Base-by-base conservation (phyloP, 257 asterid species). In the Solanum clarkiae region DNA sequence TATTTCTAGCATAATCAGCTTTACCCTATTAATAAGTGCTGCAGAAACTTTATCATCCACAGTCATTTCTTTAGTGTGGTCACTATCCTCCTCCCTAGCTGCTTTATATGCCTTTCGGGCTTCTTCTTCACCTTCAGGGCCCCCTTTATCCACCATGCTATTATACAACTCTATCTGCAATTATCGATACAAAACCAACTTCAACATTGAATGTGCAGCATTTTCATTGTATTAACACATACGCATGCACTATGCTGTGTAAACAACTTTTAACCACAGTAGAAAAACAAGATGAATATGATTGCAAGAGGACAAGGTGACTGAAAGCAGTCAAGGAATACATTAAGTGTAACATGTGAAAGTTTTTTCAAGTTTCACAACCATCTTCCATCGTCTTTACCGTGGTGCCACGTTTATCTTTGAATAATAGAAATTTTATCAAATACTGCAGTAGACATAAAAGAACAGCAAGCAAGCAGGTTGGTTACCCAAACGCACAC, bases 1-100 rank as follows among this genome's bases (percentile, higher is more conserved):
- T 9, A 79, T 32, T 83, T n/a, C 29, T 9, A 49, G 57, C 14
- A 47, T 66, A 65, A 65, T 54, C 49, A 86, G 87, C 85, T 91
- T 90, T 90, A 93, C 98, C 97, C 93, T 92, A 88, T 96, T 93
- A 88, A 92, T 94, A 82, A 97, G 99, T 57, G 98, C 99, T 62
- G 96, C 88, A 45, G 99, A 95, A 80, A 93, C 98, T 89, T 93
- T 88, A 87, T 93, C 91, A 59, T 94, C 97, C 55, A 93, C 87
- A 87, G 91, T 88, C 89, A 56, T 90, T 91, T 94, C 98, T 72
- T 84, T 88, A 85, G 89, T 91, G 62, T 84, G 83, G 82, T 92
- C 98, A 88, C 87, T 91, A 83, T 94, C 98, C 90, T 94, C 98
- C 89, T 90, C 97, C 87, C 96, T 91, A 84, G 98, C 98, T 70